phyloP scores from a whole-genome alignment of 306 rosid genomes.

The Luffa acutangula region DNA sequence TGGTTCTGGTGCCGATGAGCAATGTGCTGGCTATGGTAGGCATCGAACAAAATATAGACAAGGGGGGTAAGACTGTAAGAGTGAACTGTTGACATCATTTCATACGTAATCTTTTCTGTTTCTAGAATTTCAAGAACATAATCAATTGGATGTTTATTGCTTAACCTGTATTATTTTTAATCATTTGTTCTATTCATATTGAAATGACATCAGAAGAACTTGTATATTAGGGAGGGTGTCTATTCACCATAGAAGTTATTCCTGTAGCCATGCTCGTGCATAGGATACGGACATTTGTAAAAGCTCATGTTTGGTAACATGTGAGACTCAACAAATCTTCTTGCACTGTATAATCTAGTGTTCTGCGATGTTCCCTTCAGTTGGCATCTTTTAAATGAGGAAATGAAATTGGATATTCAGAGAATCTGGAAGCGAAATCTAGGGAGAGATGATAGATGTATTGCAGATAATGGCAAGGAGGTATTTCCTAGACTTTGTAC shows the following conservation, averaged over 20 bases:
- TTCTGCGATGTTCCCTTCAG: slow-evolving; percentile 33
- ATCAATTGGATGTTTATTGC: not conserved
- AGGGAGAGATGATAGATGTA: slow-evolving; percentile 94
- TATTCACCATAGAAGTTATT: not conserved
- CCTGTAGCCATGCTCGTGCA: not conserved
- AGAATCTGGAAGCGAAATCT: slow-evolving; percentile 98
- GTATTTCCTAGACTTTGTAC: slow-evolving; percentile 26
- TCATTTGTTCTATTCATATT: not conserved
- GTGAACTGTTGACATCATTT: not conserved
- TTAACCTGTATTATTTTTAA: not conserved
- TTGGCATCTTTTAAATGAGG: slow-evolving; percentile 73
- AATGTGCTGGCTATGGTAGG: slow-evolving; percentile 99
- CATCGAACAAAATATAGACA: slow-evolving; percentile 74
- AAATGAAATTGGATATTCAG: slow-evolving; percentile 93
- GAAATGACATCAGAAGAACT: not conserved
- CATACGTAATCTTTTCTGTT: not conserved
- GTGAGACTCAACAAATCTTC: not conserved
- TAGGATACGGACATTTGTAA: not conserved
- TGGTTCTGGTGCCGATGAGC: slow-evolving; percentile 99
- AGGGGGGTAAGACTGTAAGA: slow-evolving; percentile 64
- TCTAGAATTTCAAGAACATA: not conserved
- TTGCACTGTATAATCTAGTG: not conserved
- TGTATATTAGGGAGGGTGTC: not conserved
- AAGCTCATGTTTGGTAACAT: not conserved
- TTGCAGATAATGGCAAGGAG: slow-evolving; percentile 94